Base-by-base conservation (phyloP, 2,329 filamentous ascomycete genomes). In the Beauveria scarabaeidicola region DNA sequence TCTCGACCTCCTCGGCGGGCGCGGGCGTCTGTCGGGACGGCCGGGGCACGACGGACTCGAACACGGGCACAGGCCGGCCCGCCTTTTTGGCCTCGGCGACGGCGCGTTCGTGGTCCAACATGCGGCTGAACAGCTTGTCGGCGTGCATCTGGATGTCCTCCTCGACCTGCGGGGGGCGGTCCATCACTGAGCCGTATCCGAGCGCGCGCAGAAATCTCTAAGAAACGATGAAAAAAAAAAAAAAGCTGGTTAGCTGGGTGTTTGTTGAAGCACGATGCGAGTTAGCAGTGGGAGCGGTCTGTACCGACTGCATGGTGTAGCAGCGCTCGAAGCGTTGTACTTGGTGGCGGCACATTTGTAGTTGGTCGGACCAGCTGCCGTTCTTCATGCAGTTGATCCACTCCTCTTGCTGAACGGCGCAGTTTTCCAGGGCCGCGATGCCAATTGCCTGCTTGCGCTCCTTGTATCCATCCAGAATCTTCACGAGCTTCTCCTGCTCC, bases 71-170 rank as follows among this genome's bases (percentile, higher is more conserved):
- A 0, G 81, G 78, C n/a, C 72, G 73, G 29, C 84, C 84, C 64
- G 82, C 81, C 58, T 80, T 77, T 72, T 85, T 85, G 40, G 88
- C 89, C 67, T 85, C 81, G 64, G 88, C 84, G n/a, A 89, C 84
- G 63, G 81, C 82, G 21, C 78, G 79, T 73, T 99, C 93, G 70
- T 96, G 91, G 62, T 84, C 81, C 41, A 96, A 74, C 86, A 97
- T 91, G 66, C 88, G 85, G 68, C 93, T 89, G 73, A 91, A 99
- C 44, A 99, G 80, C 63, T 84, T 84, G 75, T 99, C 94, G 61
- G 93, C 93, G 72, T 97, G 92, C 87, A 97, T 90, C 74, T 97
- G 94, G 63, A 99, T 91, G 66, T 88, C 84, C 71, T 97, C 92
- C 67, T 96, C 89, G 55, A 89, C 81, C 32, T 86, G 81, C 0